Evolutionary conservation across 192 early-diverging fungal genomes (phyloP).

Genomic region (Backusella australiensis): DNA sequence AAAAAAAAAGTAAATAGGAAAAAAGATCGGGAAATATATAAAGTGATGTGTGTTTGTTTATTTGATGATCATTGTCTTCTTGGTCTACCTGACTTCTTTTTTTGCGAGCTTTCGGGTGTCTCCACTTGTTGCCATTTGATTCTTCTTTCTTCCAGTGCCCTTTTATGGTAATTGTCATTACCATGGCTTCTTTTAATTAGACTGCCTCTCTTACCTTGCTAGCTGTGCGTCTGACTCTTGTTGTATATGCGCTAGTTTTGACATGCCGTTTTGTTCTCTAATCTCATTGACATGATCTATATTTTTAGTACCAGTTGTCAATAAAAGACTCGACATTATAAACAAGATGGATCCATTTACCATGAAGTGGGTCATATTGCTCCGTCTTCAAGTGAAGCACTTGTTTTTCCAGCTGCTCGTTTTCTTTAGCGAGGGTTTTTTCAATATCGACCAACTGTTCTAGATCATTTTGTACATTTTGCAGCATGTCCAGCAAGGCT

Average conservation of each 20-base stretch:
- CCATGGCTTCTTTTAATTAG: not conserved
- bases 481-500: slow-evolving; percentile 30
- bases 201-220: slow-evolving; percentile 19
- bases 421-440: slow-evolving; percentile 21
- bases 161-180: not conserved
- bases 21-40: not conserved
- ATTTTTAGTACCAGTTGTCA: not conserved
- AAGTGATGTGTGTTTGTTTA: not conserved
- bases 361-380: slow-evolving; percentile 36
- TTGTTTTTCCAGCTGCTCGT: slow-evolving; percentile 24
- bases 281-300: slow-evolving; percentile 33
- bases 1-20: not conserved
- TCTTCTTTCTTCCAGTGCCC: slow-evolving; percentile 29
- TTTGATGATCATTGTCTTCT: not conserved
- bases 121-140: slow-evolving; percentile 27
- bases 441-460: slow-evolving; percentile 31
- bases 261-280: slow-evolving; percentile 21
- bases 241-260: slow-evolving; percentile 32
- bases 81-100: not conserved
- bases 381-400: slow-evolving; percentile 14
- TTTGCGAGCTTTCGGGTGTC: not conserved
- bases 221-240: slow-evolving; percentile 36
- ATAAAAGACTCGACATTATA: not conserved
- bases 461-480: slow-evolving; percentile 33
- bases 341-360: slow-evolving; percentile 2